Percentiles rank a stretch among this genome's conserved stretches.
Evolutionary conservation across 768 basidiomycete species (phyloP).

Genomic region (Gautieria morchelliformis): DNA sequence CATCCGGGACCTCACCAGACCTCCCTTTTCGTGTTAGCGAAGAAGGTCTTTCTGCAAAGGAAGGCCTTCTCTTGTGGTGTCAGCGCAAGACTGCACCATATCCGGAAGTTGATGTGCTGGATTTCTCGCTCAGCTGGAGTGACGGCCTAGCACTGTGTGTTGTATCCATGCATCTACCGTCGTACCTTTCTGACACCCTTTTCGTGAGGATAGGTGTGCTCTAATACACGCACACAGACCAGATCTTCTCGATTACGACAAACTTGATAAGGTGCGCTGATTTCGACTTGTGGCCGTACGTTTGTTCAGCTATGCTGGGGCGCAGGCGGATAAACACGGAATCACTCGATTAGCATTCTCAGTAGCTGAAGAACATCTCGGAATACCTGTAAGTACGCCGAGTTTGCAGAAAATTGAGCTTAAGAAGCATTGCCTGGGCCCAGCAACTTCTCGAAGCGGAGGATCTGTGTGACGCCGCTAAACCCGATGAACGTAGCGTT

Average conservation of each 20-base stretch:
- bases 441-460: slow-evolving; percentile 95
- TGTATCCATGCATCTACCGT: neutral
- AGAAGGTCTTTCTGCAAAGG: slow-evolving; percentile 98
- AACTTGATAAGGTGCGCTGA: slow-evolving; percentile 63
- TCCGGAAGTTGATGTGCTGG: slow-evolving; percentile 84
- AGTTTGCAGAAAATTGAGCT: neutral
- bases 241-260: slow-evolving; percentile 85
- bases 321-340: slow-evolving; percentile 61
- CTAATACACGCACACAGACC: slow-evolving; percentile 97
- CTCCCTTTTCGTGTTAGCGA: slow-evolving; percentile 42
- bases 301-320: slow-evolving; percentile 9
- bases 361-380: slow-evolving; percentile 79
- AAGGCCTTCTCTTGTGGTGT: slow-evolving; percentile 95
- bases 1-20: slow-evolving; percentile 4
- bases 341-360: slow-evolving; percentile 85
- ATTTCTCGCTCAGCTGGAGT: slow-evolving; percentile 88
- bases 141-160: slow-evolving; percentile 92
- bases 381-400: slow-evolving; percentile 66
- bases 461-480: slow-evolving; percentile 80
- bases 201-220: slow-evolving; percentile 70
- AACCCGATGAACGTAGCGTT: slow-evolving; percentile 91
- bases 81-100: slow-evolving; percentile 92
- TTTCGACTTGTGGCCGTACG: neutral
- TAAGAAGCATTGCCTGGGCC: too few relatives aligned
- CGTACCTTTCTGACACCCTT: slow-evolving; percentile 8